Conservation (phyloP, 2,329 filamentous ascomycete genomes). For the Fusarium citri region DNA sequence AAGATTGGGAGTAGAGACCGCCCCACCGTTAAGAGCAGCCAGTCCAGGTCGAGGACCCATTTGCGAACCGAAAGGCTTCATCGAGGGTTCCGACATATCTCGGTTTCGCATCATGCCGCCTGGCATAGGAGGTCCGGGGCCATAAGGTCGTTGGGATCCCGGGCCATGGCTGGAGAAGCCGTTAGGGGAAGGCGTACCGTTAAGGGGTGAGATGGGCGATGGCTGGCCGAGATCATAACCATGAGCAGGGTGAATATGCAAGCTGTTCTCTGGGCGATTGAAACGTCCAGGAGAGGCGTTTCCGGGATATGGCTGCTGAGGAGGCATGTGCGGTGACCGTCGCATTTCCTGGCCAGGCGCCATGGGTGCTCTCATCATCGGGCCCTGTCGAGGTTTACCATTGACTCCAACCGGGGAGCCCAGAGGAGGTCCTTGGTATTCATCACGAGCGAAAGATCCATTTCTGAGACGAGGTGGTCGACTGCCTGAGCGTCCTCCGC, state of each 20-base stretch:
- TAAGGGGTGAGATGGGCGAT: slow-evolving; percentile 58
- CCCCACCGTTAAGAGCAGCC: slow-evolving; percentile 50
- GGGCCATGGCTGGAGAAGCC: slow-evolving; percentile 26
- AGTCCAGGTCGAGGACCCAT: slow-evolving; percentile 55
- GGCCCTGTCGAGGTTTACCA: slow-evolving; percentile 46
- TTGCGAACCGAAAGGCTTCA: slow-evolving; percentile 60
- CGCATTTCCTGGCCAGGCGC: slow-evolving; percentile 59
- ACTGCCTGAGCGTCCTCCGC: slow-evolving; percentile 54
- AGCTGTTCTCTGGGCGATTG: slow-evolving; percentile 39
- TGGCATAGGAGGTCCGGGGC: slow-evolving; percentile 18
- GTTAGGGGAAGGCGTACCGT: slow-evolving; percentile 27
- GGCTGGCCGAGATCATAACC: slow-evolving; percentile 56
- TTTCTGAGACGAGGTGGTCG: slow-evolving; percentile 57
- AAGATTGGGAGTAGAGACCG: slow-evolving; percentile 54
- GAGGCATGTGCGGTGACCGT: slow-evolving; percentile 61
- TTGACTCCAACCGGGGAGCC: slow-evolving; percentile 40
- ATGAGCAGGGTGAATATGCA: slow-evolving; percentile 32
- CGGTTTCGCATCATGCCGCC: slow-evolving; percentile 55
- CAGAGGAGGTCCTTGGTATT: slow-evolving; percentile 48
- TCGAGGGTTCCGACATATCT: slow-evolving; percentile 64
- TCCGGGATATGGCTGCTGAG: slow-evolving; percentile 50
- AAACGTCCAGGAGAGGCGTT: slow-evolving; percentile 39
- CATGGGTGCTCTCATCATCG: slow-evolving; percentile 58
- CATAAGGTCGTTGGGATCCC: slow-evolving; percentile 28
- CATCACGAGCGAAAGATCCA: slow-evolving; percentile 52